Evolutionary conservation across 2,329 filamentous ascomycete species (phyloP), one percentile per base, ranked within the genome.

Genomic region (Penicillium sp.): DNA sequence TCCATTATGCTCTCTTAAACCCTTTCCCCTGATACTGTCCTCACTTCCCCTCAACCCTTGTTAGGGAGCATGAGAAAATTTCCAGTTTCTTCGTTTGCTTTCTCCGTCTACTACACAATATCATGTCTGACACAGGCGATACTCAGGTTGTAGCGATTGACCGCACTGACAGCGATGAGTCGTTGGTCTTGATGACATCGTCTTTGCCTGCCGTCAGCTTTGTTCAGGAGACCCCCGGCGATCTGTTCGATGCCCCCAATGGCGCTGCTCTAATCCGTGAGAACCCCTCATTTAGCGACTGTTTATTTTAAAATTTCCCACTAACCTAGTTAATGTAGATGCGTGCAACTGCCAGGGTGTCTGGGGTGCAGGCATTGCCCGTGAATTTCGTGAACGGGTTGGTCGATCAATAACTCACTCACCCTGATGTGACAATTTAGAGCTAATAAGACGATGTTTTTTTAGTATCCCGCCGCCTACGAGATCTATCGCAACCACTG

Each of bases 281-380:
- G 70, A 69, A 17, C 15, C 25, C 17, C 17, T n/a, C 6, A 31
- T 50, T 21, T 23, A 33, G 29, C 15, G 69, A 21, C 9, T 5
- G 17, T 17, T n/a, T 4, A 25, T 43, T 55, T 5, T 36, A 42
- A 12, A 17, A 17, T 1, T 13, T 4, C 15, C 8, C 19, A 27
- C 55, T 55, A 39, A 44, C n/a, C 6, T 44, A 3, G 41, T 33
- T 12, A 55, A 51, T 25, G 4, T 52, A 79, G 78, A 87, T 68
- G 83, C 84, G 13, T 86, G 84, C 72, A 87, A 87, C 68, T 80
- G 79, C 50, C 71, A 78, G 59, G 85, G 84, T 6, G 66, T 66
- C 15, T 87, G 85, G 85, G 82, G 83, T 45, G 77, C 76, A 4
- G 85, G 85, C n/a, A 84, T 87, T 53, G 85, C 84, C 2, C 62